Base-by-base conservation (phyloP, 2,329 filamentous ascomycete species). In the Colletotrichum incanum region DNA sequence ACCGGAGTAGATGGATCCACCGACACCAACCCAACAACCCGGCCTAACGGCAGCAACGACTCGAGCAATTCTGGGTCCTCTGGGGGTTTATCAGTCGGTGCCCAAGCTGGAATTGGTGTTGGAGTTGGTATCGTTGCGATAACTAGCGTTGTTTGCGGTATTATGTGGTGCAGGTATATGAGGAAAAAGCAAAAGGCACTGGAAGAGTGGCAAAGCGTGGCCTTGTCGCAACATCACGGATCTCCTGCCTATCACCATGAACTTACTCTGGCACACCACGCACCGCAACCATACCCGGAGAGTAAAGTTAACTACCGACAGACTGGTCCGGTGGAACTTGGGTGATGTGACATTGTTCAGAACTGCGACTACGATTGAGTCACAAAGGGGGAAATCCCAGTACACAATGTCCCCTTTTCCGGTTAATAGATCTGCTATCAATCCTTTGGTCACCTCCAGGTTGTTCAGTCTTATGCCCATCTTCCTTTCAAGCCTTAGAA, bases 41-140 rank as follows among this genome's bases (percentile, higher is more conserved):
- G 23, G 6, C n/a, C 18, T 9, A 37, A 18, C 9, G 34, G 23
- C 28, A 1, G 28, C 39, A 39, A 9, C 60, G 18, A 20, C 18
- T n/a, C 52, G 4, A 12, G 34, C 18, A 59, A 7, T 8, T 20
- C 18, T 28, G 47, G 39, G 34, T 18, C 55, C 8, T 54, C 47
- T 8, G n/a, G 34, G 9, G 26, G 47, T 3, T n/a, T 71, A 5
- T n/a, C 65, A 0, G 50, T 63, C 3, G 69, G 64, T 8, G 58
- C 50, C 5, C 64, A 71, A 39, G 69, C 37, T 14, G 64, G 69
- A 1, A 71, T 71, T 9, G 69, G 58, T 8, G 56, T 71, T 1
- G 65, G 69, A 1, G 49, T 68, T 0, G 58, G 58, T 0, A 20
- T 68, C 16, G 28, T 71, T 1, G 58, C 50, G 3, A 18, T 62